Base-by-base conservation (phyloP, 345 rosid species). In the Leavenworthia alabamica region DNA sequence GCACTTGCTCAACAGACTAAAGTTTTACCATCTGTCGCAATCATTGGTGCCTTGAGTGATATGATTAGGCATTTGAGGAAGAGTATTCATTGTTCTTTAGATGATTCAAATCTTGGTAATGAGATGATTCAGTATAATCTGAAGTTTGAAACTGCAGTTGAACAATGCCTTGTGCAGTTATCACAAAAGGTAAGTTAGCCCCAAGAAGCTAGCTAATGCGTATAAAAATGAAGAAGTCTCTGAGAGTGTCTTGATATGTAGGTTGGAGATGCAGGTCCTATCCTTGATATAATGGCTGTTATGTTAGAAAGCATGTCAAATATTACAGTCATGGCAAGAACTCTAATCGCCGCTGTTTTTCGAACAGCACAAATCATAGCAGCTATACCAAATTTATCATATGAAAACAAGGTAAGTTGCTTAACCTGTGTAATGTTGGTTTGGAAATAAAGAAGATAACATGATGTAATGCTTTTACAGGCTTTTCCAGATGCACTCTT, bases 231-330 rank as follows among this genome's bases (percentile, higher is more conserved):
- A 53, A 32, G 43, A 27, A 39, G 47, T 39, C 20, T 48, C 65
- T 69, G 69, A 76, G 56, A 33, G 39, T 27, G 20, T 67, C 9
- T 71, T 15, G 23, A 63, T 68, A 67, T 9, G 49, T 73, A 85
- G 93, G 81, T 83, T 46, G 88, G 94, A 75, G 94, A 86, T 74
- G 90, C 94, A 62, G 86, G 83, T 73, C 90, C 88, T 41, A 70
- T 86, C n/a, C 86, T 80, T 68, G 94, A 86, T 64, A 77, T 79
- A 57, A 84, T 86, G 94, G 94, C 94, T 73, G 82, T 80, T 40
- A 83, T 84, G 88, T 63, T 86, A 59, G 94, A 86, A 83, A 86
- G 83, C 72, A 78, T 84, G 74, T 77, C 94, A 71, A 79, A 63
- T 51, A 82, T 82, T 64, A 62, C 83, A 47, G 82, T 82, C 48